Percentiles rank a stretch among this genome's conserved stretches.
These are phyloP conservation scores for Coemansia sp. DNA, from an alignment of 192 early-diverging fungal genomes.

Conservation along the genomic window DNA sequence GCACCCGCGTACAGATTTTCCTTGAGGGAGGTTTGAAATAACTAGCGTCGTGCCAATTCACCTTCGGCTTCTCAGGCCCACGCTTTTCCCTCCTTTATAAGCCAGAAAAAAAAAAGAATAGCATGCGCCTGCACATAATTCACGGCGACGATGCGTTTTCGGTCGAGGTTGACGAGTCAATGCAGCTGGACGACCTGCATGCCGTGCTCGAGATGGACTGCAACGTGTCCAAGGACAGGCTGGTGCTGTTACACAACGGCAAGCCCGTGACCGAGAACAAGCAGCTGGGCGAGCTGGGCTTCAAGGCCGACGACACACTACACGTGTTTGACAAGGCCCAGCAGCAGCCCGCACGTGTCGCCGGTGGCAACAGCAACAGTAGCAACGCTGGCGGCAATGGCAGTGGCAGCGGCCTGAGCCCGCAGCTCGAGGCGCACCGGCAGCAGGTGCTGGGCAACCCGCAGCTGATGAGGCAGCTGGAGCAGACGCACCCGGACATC, in stretches of 20 bases:
- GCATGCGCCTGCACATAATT: too few relatives aligned
- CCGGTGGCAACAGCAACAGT: neutral
- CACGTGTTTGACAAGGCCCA: slow-evolving; percentile 50
- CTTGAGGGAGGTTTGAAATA: too few relatives aligned
- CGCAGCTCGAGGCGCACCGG: slow-evolving; percentile 27
- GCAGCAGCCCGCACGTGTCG: neutral
- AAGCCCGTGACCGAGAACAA: slow-evolving; percentile 57
- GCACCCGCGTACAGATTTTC: too few relatives aligned
- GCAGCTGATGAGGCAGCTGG: slow-evolving; percentile 23
- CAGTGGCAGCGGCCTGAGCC: slow-evolving; percentile 1
- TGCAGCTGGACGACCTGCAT: slow-evolving; percentile 71
- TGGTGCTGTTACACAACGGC: slow-evolving; percentile 67
- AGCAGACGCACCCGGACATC: slow-evolving; percentile 23
- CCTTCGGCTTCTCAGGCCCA: too few relatives aligned
- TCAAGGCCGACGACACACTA: slow-evolving; percentile 72
- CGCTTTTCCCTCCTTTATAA: too few relatives aligned
- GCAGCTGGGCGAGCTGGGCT: slow-evolving; percentile 61
- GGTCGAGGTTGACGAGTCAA: slow-evolving; percentile 68
- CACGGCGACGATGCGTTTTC: too few relatives aligned
- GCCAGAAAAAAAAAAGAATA: too few relatives aligned
- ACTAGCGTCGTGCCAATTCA: too few relatives aligned
- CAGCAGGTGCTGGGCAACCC: slow-evolving; percentile 34
- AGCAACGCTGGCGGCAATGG: neutral
- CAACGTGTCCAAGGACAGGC: slow-evolving; percentile 58
- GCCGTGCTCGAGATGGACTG: slow-evolving; percentile 79